Evolutionary conservation across 2,329 filamentous ascomycete species (phyloP), one percentile per base, ranked within the genome.

Genomic region (Cordyceps pruinosa): DNA sequence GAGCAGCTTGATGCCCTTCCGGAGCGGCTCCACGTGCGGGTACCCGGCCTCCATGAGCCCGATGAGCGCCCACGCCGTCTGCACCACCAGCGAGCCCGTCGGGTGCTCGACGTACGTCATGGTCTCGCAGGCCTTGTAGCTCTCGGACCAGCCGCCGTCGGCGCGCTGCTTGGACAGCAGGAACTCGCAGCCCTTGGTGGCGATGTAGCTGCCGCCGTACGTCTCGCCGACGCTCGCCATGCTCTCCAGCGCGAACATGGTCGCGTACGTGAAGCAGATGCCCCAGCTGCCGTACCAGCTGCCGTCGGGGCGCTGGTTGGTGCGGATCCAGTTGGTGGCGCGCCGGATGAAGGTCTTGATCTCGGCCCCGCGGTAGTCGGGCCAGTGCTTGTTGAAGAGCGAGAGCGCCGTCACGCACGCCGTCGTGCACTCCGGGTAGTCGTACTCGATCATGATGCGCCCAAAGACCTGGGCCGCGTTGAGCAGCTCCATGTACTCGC

Each of bases 201-300:
- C 83, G 50, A 86, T 76, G 5, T 82, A 75, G 64, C 88, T 92
- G 61, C 85, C 96, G 32, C 75, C 75, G 63, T 94, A 95, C 3
- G 80, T 89, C 73, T 97, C 91, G 6, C 92, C 92, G 5, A 90
- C 84, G 47, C 85, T 88, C 6, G 84, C 81, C 63, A 99, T 78
- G 61, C 89, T 90, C 70, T 97, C 93, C 1, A 97, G 78, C 0
- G 92, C 92, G 73, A 99, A 99, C 91, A 97, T 95, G 61, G 85
- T 89, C 1, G 92, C 94, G 68, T 99, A 99, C 0, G 92, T 97
- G 72, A 96, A 99, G 75, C 94, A 99, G 66, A 99, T 95, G 53
- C 90, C 94, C 94, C 94, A 99, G 68, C 85, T 91, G 46, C 94
- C 94, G 69, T 99, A 97, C 94, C 94, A 99, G 59, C 87, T 88